Conservation (phyloP, 2,329 filamentous ascomycete species). For the Trichophyton schoenleinii region DNA sequence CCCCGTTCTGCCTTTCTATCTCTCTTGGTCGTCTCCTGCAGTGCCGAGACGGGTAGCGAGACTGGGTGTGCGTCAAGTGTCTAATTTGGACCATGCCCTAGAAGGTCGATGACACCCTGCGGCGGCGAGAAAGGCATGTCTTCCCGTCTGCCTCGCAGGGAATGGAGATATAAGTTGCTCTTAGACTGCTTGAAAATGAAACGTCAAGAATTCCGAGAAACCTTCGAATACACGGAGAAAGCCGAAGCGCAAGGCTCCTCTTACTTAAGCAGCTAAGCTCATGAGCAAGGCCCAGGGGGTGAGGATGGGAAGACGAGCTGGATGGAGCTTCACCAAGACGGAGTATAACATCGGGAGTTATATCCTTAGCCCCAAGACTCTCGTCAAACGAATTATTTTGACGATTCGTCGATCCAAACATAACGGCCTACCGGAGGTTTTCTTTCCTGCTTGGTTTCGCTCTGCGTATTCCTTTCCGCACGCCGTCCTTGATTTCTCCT, state of each 20-base stretch:
- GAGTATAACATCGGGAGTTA: not conserved
- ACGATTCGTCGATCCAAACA: not conserved
- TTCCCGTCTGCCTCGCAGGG: not conserved
- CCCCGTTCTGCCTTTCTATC: not conserved
- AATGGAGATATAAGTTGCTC: not conserved
- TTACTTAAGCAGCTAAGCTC: constrained; percentile 4
- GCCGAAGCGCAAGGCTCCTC: not conserved
- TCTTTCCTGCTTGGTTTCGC: not conserved
- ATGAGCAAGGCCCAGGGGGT: not conserved
- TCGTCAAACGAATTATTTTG: not conserved
- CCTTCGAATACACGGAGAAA: not conserved
- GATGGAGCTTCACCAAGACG: not conserved
- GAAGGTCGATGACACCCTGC: not conserved
- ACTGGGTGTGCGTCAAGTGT: not conserved
- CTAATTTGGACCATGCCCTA: not conserved
- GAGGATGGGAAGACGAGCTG: not conserved
- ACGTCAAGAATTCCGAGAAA: not conserved
- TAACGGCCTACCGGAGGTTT: not conserved
- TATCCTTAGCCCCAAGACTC: not conserved
- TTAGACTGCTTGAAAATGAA: not conserved
- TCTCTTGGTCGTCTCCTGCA: not conserved
- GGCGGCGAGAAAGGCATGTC: not conserved
- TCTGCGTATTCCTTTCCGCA: not conserved
- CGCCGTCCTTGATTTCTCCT: not conserved
- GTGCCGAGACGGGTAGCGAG: not conserved